These are phyloP conservation scores for Epichloe uncinata DNA, from an alignment of 2,329 filamentous ascomycete species.

Conservation along the genomic window DNA sequence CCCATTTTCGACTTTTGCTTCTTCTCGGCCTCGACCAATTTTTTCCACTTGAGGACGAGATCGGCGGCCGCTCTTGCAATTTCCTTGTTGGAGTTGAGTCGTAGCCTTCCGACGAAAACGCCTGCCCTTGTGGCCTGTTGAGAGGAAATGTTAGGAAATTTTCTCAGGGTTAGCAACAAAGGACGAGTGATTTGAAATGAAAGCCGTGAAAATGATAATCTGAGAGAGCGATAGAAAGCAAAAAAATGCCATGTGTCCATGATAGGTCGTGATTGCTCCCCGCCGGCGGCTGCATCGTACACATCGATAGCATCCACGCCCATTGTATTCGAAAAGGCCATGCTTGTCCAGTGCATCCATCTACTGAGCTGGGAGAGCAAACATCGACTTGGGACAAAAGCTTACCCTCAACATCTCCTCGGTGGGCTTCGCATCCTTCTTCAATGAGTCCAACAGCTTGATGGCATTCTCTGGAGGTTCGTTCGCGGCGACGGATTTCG, in stretches of 20 bases:
- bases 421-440: slow-evolving; percentile 67
- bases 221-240: too few relatives aligned
- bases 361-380: too few relatives aligned
- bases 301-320: not conserved
- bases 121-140: slow-evolving; percentile 72
- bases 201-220: too few relatives aligned
- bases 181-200: too few relatives aligned
- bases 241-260: too few relatives aligned
- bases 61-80: slow-evolving; percentile 66
- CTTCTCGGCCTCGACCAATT: slow-evolving; percentile 56
- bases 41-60: slow-evolving; percentile 83
- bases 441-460: slow-evolving; percentile 61
- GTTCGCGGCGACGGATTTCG: slow-evolving; percentile 62
- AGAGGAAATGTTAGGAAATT: not conserved
- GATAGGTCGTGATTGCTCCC: not conserved
- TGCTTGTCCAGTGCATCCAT: too few relatives aligned
- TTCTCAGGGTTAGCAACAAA: not conserved
- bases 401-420: slow-evolving; percentile 77
- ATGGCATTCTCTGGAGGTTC: slow-evolving; percentile 63
- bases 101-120: slow-evolving; percentile 71
- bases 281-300: too few relatives aligned
- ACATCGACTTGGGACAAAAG: slow-evolving; percentile 8
- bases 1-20: slow-evolving; percentile 28
- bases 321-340: not conserved
- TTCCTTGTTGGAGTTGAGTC: slow-evolving; percentile 65